phyloP scores from a whole-genome alignment of 805 yeast genomes.

The Hanseniaspora hatyaiensis region DNA sequence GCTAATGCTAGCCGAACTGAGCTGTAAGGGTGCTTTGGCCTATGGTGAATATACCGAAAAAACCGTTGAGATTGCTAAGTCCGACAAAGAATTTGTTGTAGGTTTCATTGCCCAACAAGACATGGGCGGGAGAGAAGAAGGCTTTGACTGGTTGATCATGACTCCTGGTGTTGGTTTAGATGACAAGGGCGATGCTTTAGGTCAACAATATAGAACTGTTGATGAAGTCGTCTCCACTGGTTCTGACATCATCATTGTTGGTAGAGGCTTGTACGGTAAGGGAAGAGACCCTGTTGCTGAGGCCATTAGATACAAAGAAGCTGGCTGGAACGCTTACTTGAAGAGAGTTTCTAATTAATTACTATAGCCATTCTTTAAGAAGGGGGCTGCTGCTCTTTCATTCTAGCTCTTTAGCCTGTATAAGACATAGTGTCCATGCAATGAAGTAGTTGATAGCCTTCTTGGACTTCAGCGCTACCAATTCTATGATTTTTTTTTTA shows the following conservation, averaged over 20 bases:
- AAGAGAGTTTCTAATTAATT: slow-evolving; percentile 28
- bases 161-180: slow-evolving; percentile 98
- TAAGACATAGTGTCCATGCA: too few relatives aligned
- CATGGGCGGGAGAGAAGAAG: slow-evolving; percentile 72
- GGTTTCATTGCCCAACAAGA: slow-evolving; percentile 92
- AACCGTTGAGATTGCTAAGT: slow-evolving; percentile 81
- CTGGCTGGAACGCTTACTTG: slow-evolving; percentile 90
- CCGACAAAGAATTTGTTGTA: slow-evolving; percentile 79
- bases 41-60: slow-evolving; percentile 77
- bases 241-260: slow-evolving; percentile 94
- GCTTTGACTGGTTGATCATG: slow-evolving; percentile 91
- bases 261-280: slow-evolving; percentile 89
- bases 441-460: too few relatives aligned
- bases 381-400: too few relatives aligned
- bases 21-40: slow-evolving; percentile 88
- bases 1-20: slow-evolving; percentile 88
- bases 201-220: slow-evolving; percentile 94
- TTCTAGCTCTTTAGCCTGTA: too few relatives aligned
- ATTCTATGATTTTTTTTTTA: too few relatives aligned
- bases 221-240: slow-evolving; percentile 72
- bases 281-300: slow-evolving; percentile 85
- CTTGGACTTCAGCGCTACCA: too few relatives aligned
- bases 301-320: slow-evolving; percentile 77
- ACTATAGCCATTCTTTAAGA: too few relatives aligned
- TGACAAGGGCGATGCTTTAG: slow-evolving; percentile 88